Evolutionary conservation across 1,284 basidiomycete genomes (phyloP).

Genomic region (Malassezia sp.): DNA sequence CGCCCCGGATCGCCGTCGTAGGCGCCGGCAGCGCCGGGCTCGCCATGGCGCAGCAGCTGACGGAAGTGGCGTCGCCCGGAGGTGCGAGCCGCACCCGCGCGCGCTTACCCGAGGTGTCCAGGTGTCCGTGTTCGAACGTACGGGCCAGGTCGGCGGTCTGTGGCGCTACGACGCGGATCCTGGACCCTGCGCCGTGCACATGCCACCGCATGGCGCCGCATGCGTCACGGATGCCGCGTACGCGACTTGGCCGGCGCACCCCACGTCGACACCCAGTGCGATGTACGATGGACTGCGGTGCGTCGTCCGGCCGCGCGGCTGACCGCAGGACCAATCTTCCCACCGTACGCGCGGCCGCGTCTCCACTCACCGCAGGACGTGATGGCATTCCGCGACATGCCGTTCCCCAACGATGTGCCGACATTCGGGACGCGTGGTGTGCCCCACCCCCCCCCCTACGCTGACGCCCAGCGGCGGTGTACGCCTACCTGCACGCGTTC

Average conservation of each 20-base stretch:
- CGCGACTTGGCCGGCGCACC: conserved; percentile 9
- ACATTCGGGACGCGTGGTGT: conserved; percentile 21
- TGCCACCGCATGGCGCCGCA: conserved; percentile 18
- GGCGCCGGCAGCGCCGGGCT: conserved; percentile 23
- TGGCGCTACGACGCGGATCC: conserved; percentile 30
- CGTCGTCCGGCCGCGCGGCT: too few relatives aligned
- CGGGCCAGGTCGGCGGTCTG: conserved; percentile 19
- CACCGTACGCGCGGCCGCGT: conserved; percentile 1
- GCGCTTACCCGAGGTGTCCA: not conserved
- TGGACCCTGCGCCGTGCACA: conserved; percentile 34
- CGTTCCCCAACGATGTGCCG: conserved; percentile 19
- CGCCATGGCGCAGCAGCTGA: conserved; percentile 46
- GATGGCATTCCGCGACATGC: conserved; percentile 44
- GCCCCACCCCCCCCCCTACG: not conserved
- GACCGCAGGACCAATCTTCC: conserved; percentile 46
- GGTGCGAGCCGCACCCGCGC: too few relatives aligned
- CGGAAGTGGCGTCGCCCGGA: too few relatives aligned
- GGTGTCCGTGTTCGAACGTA: conserved; percentile 27
- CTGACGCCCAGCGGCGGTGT: conserved; percentile 21
- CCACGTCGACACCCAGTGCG: conserved; percentile 19
- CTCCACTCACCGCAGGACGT: conserved; percentile 21
- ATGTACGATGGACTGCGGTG: conserved; percentile 43
- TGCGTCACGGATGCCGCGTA: conserved; percentile 4
- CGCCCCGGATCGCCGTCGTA: conserved; percentile 4
- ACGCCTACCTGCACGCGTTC: conserved; percentile 48